These are phyloP conservation scores for Candida fluviatilis DNA, from an alignment of 805 yeast genomes.

Conservation along the genomic window DNA sequence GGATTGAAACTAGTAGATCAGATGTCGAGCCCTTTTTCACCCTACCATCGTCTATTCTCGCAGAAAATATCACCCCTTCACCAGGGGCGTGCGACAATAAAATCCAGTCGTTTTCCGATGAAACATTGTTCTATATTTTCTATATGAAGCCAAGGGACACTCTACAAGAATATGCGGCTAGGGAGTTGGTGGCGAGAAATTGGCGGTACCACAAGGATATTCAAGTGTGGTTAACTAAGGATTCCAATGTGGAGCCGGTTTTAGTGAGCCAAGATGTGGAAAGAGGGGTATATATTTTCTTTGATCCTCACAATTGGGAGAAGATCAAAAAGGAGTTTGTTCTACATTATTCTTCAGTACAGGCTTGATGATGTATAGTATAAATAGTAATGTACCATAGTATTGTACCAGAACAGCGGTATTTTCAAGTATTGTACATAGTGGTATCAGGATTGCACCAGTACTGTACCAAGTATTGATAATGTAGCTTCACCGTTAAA, in stretches of 20 bases:
- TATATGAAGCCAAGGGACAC: slow-evolving; percentile 92
- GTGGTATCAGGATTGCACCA: no score
- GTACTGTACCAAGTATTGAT: no score
- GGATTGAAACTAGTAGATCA: slow-evolving; percentile 89
- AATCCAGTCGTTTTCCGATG: slow-evolving; percentile 71
- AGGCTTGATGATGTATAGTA: slow-evolving; percentile 15
- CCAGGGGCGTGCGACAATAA: slow-evolving; percentile 46
- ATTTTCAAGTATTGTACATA: no score
- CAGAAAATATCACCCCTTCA: slow-evolving; percentile 29
- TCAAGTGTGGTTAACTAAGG: slow-evolving; percentile 96
- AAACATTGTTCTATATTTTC: slow-evolving; percentile 88
- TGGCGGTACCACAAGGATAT: slow-evolving; percentile 97
- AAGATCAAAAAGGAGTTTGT: slow-evolving; percentile 72
- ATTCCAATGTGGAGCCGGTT: slow-evolving; percentile 82
- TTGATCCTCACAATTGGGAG: slow-evolving; percentile 96
- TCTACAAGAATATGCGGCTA: slow-evolving; percentile 88
- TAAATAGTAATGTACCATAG: slow-evolving; percentile 1
- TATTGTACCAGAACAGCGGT: no score
- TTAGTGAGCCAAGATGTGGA: slow-evolving; percentile 79
- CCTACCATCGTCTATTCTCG: slow-evolving; percentile 48
- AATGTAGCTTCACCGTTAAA: no score
- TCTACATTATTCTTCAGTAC: slow-evolving; percentile 43
- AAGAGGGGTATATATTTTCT: slow-evolving; percentile 88
- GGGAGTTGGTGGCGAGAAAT: slow-evolving; percentile 85
- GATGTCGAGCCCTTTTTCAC: slow-evolving; percentile 83